Conservation (phyloP, 2,329 filamentous ascomycete species). For the Cordyceps javanica region DNA sequence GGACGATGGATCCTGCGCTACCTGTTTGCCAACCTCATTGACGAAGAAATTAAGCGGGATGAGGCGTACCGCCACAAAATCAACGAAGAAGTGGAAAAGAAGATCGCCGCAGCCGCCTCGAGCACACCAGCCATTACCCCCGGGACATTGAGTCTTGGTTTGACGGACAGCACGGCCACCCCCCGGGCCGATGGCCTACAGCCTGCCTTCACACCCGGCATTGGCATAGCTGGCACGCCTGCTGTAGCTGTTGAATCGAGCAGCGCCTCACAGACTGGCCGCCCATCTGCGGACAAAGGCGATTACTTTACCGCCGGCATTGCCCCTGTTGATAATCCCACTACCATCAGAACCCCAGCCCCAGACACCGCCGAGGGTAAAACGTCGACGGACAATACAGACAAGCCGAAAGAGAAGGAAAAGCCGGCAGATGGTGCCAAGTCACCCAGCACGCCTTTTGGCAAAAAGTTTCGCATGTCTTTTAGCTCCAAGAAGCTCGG, state of each 20-base stretch:
- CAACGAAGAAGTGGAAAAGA: constrained; percentile 55
- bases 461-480: constrained; percentile 80
- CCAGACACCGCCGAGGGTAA: constrained; percentile 44
- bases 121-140: constrained; percentile 56
- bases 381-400: constrained; percentile 41
- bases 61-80: constrained; percentile 64
- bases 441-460: constrained; percentile 58
- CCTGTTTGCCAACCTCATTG: constrained; percentile 80
- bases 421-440: constrained; percentile 49
- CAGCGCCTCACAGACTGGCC: constrained; percentile 47
- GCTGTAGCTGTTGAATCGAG: constrained; percentile 37
- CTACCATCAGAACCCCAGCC: constrained; percentile 24
- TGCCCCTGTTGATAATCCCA: constrained; percentile 39
- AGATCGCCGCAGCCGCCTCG: constrained; percentile 45
- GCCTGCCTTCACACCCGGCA: constrained; percentile 63
- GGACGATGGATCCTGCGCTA: constrained; percentile 95
- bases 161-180: constrained; percentile 37
- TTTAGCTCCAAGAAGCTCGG: constrained; percentile 82
- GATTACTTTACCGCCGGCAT: constrained; percentile 74
- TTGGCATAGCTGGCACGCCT: constrained; percentile 73
- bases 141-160: constrained; percentile 23
- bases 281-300: constrained; percentile 56
- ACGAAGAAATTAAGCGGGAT: constrained; percentile 84
- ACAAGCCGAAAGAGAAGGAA: constrained; percentile 41
- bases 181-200: constrained; percentile 61